Evolutionary conservation across 148 eudicot species (phyloP).

Genomic region (Rhododendron griersonianum): DNA sequence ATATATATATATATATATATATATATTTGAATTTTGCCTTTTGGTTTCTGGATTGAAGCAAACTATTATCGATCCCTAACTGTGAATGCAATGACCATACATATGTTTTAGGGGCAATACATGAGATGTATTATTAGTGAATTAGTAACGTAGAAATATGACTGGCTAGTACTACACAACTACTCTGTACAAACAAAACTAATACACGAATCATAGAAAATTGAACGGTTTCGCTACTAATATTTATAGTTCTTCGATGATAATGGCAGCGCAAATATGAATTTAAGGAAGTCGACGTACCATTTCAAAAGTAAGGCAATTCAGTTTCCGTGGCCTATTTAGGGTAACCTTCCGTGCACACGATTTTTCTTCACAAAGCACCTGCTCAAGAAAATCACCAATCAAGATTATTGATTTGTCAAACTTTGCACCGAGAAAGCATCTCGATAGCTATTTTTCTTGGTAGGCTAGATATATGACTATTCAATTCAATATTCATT

Average conservation of each 20-base stretch:
- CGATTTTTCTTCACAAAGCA: slow-evolving; percentile 10
- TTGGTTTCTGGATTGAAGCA: background rate
- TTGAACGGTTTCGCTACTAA: background rate
- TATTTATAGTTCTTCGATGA: background rate
- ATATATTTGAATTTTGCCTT: background rate
- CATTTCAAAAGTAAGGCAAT: slow-evolving; percentile 15
- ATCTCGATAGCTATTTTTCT: background rate
- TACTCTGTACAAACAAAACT: background rate
- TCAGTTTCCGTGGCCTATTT: slow-evolving; percentile 15
- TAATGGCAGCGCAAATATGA: background rate
- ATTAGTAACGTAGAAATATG: background rate
- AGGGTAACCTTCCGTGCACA: slow-evolving; percentile 7
- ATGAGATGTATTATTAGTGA: background rate
- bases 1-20: too few relatives aligned
- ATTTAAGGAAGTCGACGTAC: background rate
- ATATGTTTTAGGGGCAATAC: background rate
- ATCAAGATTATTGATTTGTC: background rate
- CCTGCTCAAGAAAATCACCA: slow-evolving; percentile 7
- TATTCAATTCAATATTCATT: background rate
- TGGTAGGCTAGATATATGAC: background rate
- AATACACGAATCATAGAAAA: background rate
- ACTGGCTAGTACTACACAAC: background rate
- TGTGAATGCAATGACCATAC: background rate
- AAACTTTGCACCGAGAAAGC: background rate
- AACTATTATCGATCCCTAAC: background rate